These are phyloP conservation scores for Cladobotryum protrusum DNA, from an alignment of 2,329 filamentous ascomycete genomes.

Conservation along the genomic window DNA sequence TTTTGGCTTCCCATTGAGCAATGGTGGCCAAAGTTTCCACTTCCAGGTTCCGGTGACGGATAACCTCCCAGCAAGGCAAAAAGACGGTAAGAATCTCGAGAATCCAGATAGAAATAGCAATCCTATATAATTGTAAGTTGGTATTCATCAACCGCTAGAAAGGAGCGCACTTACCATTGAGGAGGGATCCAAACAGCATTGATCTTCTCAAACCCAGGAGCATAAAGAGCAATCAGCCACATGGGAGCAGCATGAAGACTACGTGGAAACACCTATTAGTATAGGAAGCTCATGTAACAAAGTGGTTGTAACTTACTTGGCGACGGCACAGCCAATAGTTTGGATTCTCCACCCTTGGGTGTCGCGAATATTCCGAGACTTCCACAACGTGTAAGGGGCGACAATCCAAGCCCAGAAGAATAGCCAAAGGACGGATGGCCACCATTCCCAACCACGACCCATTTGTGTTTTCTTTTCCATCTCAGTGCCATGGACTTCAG, in stretches of 20 bases:
- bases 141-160: slow-evolving; percentile 20
- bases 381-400: slow-evolving; percentile 54
- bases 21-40: slow-evolving; percentile 40
- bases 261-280: slow-evolving; percentile 1
- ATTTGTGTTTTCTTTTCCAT: slow-evolving; percentile 41
- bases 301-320: slow-evolving; percentile 27
- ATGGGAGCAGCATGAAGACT: slow-evolving; percentile 58
- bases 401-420: slow-evolving; percentile 55
- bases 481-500: slow-evolving; percentile 49
- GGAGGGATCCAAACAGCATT: slow-evolving; percentile 51
- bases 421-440: slow-evolving; percentile 56
- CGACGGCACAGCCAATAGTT: slow-evolving; percentile 45
- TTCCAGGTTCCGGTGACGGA: slow-evolving; percentile 33
- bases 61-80: slow-evolving; percentile 54
- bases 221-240: slow-evolving; percentile 54
- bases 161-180: slow-evolving; percentile 52
- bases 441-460: slow-evolving; percentile 58
- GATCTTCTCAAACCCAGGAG: slow-evolving; percentile 41
- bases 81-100: slow-evolving; percentile 58
- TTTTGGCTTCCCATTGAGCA: slow-evolving; percentile 36
- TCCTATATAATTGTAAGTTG: slow-evolving; percentile 17
- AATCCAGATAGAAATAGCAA: slow-evolving; percentile 49
- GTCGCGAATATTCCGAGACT: slow-evolving; percentile 54
- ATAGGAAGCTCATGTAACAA: not conserved
- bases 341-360: slow-evolving; percentile 59